Conservation (phyloP, 108 stramenopile genomes). For the Schizochytrium sp. region DNA sequence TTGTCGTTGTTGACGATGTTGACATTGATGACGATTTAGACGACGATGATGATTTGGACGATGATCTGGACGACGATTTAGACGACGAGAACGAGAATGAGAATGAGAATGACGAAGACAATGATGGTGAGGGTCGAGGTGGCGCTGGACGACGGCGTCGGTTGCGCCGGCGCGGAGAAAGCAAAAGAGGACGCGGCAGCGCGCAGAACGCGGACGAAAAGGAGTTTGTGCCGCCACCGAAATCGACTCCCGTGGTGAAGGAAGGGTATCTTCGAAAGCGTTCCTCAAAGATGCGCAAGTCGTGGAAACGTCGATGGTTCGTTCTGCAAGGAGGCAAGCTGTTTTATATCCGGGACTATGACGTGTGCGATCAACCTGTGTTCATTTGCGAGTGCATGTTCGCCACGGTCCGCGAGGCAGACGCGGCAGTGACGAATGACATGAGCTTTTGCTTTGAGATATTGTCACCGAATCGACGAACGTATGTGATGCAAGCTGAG, state of each 20-base stretch:
- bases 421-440: background rate
- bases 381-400: background rate
- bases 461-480: background rate
- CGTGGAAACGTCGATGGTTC: slow-evolving; percentile 29
- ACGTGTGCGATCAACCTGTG: background rate
- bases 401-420: slow-evolving; percentile 8
- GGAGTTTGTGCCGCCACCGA: background rate
- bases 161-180: background rate
- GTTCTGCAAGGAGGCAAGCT: background rate
- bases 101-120: background rate
- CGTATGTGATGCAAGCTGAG: slow-evolving; percentile 7
- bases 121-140: background rate
- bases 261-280: background rate
- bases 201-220: too few species aligned
- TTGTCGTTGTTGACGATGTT: too few species aligned
- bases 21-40: background rate
- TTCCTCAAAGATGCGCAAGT: background rate
- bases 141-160: background rate
- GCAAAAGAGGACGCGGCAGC: too few species aligned
- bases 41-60: background rate
- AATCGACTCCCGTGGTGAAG: background rate
- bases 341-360: background rate
- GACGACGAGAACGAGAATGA: background rate
- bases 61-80: background rate
- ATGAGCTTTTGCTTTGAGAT: slow-evolving; percentile 6